A percentile compares a stretch with the other conserved stretches of the same genome.
Evolutionary conservation across 169 alveolate genomes (phyloP).

Genomic region (Plasmodium blacklocki): DNA sequence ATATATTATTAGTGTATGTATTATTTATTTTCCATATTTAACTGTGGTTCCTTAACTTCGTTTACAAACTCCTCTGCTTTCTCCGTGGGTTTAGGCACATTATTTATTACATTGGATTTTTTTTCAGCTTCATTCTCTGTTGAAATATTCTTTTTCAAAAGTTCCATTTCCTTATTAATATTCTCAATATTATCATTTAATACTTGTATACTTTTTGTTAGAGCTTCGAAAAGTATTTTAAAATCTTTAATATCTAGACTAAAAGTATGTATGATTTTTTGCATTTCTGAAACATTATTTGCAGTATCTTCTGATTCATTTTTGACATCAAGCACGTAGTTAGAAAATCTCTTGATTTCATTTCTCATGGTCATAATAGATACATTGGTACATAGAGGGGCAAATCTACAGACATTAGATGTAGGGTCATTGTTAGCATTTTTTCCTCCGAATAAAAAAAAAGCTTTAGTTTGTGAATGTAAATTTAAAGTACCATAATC

Average conservation of each 20-base stretch:
- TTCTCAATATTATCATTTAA: slow-evolving; percentile 38
- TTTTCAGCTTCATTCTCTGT: background rate
- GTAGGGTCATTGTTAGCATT: slow-evolving; percentile 70
- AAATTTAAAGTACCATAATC: slow-evolving; percentile 76
- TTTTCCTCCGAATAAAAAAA: slow-evolving; percentile 74
- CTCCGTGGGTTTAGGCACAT: background rate
- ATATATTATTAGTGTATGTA: too few relatives aligned
- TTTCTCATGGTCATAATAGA: slow-evolving; percentile 68
- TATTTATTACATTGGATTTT: background rate
- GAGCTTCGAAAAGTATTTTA: slow-evolving; percentile 58
- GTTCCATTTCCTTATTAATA: slow-evolving; percentile 24
- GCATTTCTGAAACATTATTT: slow-evolving; percentile 66
- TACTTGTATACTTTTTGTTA: slow-evolving; percentile 56
- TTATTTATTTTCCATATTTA: too few relatives aligned
- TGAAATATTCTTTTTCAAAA: slow-evolving; percentile 15
- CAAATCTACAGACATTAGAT: slow-evolving; percentile 75
- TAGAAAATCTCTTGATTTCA: slow-evolving; percentile 47
- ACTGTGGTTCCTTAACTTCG: background rate
- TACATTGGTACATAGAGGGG: slow-evolving; percentile 76
- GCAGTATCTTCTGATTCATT: slow-evolving; percentile 73
- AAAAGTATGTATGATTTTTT: slow-evolving; percentile 54
- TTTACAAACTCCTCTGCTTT: too few relatives aligned
- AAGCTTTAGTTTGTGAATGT: slow-evolving; percentile 72
- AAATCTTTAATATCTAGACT: slow-evolving; percentile 73
- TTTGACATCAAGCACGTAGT: slow-evolving; percentile 35